These are phyloP conservation scores for Cladosporium phlei DNA, from an alignment of 2,329 filamentous ascomycete genomes.

Conservation along the genomic window DNA sequence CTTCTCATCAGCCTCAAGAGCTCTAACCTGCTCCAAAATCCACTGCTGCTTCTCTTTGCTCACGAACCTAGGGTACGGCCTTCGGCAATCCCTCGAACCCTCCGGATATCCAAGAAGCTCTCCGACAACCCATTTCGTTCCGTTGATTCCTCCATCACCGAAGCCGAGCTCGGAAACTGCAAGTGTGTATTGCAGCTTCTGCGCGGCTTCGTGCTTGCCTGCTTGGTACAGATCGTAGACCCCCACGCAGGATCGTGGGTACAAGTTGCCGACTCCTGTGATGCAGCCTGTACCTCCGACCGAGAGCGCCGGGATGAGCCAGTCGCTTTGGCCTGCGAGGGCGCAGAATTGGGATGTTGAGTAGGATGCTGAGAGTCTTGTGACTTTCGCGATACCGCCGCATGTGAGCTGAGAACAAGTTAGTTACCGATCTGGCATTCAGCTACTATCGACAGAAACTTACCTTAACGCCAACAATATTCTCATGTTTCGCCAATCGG, in stretches of 20 bases:
- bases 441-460: background rate
- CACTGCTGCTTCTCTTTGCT: conserved; percentile 44
- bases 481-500: conserved; percentile 32
- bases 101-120: conserved; percentile 51
- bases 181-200: conserved; percentile 47
- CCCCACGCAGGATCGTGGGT: conserved; percentile 49
- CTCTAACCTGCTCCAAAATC: conserved; percentile 37
- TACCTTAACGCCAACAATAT: conserved; percentile 35
- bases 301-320: conserved; percentile 52
- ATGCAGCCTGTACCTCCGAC: conserved; percentile 58
- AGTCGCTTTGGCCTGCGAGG: conserved; percentile 41
- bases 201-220: conserved; percentile 43
- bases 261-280: conserved; percentile 60
- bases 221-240: conserved; percentile 16
- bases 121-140: conserved; percentile 57
- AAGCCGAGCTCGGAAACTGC: conserved; percentile 54
- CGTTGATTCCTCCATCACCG: conserved; percentile 56
- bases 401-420: conserved; percentile 28
- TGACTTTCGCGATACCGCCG: conserved; percentile 40
- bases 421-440: background rate
- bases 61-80: conserved; percentile 50
- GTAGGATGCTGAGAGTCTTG: conserved; percentile 36
- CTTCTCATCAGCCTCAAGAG: conserved; percentile 29
- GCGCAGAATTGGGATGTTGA: conserved; percentile 35
- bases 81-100: conserved; percentile 48